Conservation (phyloP, 768 basidiomycete species). For the Lactifluus subvellereus region DNA sequence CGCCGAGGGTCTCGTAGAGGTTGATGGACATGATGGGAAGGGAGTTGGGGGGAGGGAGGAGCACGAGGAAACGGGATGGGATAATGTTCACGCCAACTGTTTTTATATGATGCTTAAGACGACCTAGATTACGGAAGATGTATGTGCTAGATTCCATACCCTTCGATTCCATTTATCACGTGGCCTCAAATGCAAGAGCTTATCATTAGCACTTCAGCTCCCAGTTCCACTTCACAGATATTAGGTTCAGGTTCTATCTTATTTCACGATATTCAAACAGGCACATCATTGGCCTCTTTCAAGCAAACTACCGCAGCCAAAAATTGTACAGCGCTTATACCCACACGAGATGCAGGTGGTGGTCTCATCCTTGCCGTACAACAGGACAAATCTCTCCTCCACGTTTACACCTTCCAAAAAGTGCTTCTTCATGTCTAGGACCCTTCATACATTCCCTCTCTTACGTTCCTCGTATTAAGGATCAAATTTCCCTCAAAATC, state of each 20-base stretch:
- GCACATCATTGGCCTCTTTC: constrained; percentile 73
- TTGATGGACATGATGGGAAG: constrained; percentile 41
- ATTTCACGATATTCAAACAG: constrained; percentile 78
- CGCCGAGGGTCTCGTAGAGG: constrained; percentile 60
- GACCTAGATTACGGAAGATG: too few species aligned
- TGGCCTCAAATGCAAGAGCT: constrained; percentile 54
- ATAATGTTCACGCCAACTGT: background rate
- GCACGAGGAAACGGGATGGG: constrained; percentile 16
- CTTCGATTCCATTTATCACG: constrained; percentile 1
- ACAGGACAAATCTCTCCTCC: constrained; percentile 80
- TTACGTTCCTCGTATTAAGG: constrained; percentile 42
- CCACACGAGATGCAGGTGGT: constrained; percentile 66
- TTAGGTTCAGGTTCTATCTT: constrained; percentile 56
- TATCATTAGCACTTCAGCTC: constrained; percentile 55
- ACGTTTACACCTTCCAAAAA: constrained; percentile 93
- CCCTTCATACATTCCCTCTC: background rate
- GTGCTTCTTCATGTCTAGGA: constrained; percentile 36
- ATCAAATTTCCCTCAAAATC: constrained; percentile 82
- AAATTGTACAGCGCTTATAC: constrained; percentile 64
- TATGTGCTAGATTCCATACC: background rate
- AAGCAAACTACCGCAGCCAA: constrained; percentile 69
- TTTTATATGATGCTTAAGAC: constrained; percentile 2
- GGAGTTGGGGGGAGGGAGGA: background rate
- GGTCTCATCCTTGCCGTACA: constrained; percentile 83
- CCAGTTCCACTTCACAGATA: constrained; percentile 30